Evolutionary conservation across 306 rosid genomes (phyloP), one percentile per base, ranked within the genome.

Genomic region (Cyamopsis tetragonoloba): DNA sequence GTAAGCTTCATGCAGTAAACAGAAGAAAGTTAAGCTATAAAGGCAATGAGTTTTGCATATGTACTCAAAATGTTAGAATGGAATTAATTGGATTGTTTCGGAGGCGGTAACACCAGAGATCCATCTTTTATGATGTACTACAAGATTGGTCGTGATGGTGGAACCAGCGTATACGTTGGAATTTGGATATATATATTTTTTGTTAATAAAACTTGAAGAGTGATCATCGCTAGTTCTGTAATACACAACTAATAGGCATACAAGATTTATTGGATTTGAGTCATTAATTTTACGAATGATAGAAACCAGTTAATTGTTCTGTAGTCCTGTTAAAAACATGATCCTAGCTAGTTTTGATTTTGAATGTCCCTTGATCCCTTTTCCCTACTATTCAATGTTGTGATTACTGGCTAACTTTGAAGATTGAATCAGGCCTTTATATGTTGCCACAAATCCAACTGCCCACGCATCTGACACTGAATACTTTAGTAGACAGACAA

Each of bases 211-310:
- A n/a, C n/a, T n/a, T 42, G 37, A 37, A 41, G 47, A 55, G 60
- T 12, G 51, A 54, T 50, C 13, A 8, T 72, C 0, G 28, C 5
- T 43, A 61, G 24, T 68, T 79, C 47, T 30, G 24, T 53, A 22
- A 43, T 68, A 13, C 3, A 0, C 12, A 43, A 46, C 31, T 41
- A 15, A 19, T 53, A 24, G 44, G 42, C 57, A 38, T 19, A 37
- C 34, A 44, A 31, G 22, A 26, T 48, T 27, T 68, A 54, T 46
- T 28, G 48, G 63, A 43, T 62, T 61, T 18, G 32, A 44, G 50
- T 43, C 6, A 43, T 62, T 53, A 35, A 62, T 62, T 57, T 44
- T 55, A 32, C 68, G 39, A 66, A 37, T 74, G 39, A 53, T 35
- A 10, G 71, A 28, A 62, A 60, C 60, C 38, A 4, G 10, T 28